Conservation (phyloP, 1,284 basidiomycete species). For the Ceratobasidium sp. region DNA sequence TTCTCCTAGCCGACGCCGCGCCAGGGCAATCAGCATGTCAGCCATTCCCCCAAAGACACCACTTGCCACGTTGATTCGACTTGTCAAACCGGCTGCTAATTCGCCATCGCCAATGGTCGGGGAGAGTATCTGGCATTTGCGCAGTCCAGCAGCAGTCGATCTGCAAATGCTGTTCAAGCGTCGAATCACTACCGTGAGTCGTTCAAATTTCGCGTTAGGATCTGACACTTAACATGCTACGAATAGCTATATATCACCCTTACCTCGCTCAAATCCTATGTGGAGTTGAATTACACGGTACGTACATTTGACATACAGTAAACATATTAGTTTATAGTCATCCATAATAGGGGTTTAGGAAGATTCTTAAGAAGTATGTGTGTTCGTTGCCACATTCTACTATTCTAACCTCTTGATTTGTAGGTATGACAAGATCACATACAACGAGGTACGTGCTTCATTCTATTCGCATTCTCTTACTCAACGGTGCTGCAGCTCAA, state of each 20-base stretch:
- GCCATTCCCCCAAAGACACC: slow-evolving; percentile 29
- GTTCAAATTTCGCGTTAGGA: not conserved
- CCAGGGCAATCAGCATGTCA: slow-evolving; percentile 25
- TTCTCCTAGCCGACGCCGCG: slow-evolving; percentile 28
- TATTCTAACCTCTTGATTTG: not conserved
- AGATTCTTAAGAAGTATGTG: slow-evolving; percentile 92
- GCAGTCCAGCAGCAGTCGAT: slow-evolving; percentile 86
- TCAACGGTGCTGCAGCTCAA: slow-evolving; percentile 63
- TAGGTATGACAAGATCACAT: slow-evolving; percentile 95
- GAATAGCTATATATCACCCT: slow-evolving; percentile 74
- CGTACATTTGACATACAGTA: not conserved
- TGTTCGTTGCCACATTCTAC: slow-evolving; percentile 9
- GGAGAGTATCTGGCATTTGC: slow-evolving; percentile 74
- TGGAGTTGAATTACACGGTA: slow-evolving; percentile 89
- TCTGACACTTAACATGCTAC: not conserved
- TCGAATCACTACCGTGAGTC: slow-evolving; percentile 71
- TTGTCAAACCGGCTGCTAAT: slow-evolving; percentile 20
- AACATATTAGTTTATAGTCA: not conserved
- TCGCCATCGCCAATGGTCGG: slow-evolving; percentile 23
- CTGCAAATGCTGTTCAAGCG: slow-evolving; percentile 91
- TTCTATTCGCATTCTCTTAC: not conserved
- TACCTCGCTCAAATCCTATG: slow-evolving; percentile 89
- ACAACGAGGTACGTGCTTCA: slow-evolving; percentile 62
- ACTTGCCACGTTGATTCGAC: slow-evolving; percentile 14
- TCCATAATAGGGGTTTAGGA: slow-evolving; percentile 70